Evolutionary conservation across 306 rosid genomes (phyloP).

Genomic region (Quercus aquifolioides): DNA sequence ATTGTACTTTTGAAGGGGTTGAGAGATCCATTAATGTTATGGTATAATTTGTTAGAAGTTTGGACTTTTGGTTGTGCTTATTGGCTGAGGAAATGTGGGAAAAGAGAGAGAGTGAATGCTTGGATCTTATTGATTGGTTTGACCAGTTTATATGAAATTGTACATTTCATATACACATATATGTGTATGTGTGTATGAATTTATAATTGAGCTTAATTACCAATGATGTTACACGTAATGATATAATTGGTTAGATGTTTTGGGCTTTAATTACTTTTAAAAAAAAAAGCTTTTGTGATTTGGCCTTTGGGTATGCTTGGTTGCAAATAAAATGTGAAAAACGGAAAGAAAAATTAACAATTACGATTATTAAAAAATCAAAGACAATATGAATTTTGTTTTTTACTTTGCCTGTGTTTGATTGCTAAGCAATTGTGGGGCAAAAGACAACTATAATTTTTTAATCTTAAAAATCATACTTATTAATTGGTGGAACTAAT

Average conservation of each 20-base stretch:
- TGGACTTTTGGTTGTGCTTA: background rate
- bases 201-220: background rate
- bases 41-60: too few relatives aligned
- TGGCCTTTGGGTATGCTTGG: background rate
- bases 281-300: too few relatives aligned
- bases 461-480: background rate
- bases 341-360: background rate
- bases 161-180: background rate
- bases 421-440: background rate
- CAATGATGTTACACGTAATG: background rate
- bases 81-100: background rate
- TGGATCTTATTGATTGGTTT: background rate
- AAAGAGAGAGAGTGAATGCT: background rate
- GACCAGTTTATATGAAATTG: background rate
- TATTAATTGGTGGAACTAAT: background rate
- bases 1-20: too few relatives aligned
- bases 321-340: background rate
- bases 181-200: background rate
- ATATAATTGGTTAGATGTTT: background rate
- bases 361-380: background rate
- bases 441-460: background rate
- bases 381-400: background rate
- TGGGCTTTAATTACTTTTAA: too few relatives aligned
- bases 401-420: background rate
- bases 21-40: too few relatives aligned